phyloP scores from a whole-genome alignment of 2,329 filamentous ascomycete genomes.

The Aspergillus sp. region DNA sequence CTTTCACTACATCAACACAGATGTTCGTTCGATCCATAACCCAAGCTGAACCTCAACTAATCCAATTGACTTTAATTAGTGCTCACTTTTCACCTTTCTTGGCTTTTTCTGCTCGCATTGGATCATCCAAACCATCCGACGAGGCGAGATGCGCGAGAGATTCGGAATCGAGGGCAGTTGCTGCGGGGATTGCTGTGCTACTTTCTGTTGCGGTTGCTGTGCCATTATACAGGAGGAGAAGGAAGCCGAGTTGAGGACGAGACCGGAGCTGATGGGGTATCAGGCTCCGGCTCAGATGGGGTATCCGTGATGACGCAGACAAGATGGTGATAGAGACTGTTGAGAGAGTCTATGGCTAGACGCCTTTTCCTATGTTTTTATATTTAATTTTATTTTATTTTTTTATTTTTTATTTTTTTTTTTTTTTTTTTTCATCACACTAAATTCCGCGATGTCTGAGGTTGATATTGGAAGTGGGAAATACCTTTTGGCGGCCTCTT shows the following conservation, averaged over 20 bases:
- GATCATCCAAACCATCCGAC: slow-evolving; percentile 13
- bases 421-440: slow-evolving; percentile 9
- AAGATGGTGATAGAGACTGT: no score
- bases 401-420: no score
- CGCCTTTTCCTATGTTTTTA: no score
- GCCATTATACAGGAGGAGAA: slow-evolving; percentile 17
- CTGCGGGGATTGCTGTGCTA: slow-evolving; percentile 14
- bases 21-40: background rate
- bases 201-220: slow-evolving; percentile 14
- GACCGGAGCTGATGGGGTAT: slow-evolving; percentile 9
- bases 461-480: background rate
- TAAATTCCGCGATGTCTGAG: background rate
- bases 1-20: slow-evolving; percentile 8
- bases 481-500: slow-evolving; percentile 9
- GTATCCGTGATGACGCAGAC: background rate
- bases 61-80: background rate
- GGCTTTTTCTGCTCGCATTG: slow-evolving; percentile 9
- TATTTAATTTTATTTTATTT: no score
- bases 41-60: no score
- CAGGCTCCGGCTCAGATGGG: slow-evolving; percentile 6
- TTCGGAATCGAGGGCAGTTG: slow-evolving; percentile 12
- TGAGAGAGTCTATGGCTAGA: no score
- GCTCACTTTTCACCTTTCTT: slow-evolving; percentile 9
- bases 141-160: slow-evolving; percentile 11
- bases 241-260: slow-evolving; percentile 11